Evolutionary conservation across 306 rosid species (phyloP).

Genomic region (Rosa chinensis): DNA sequence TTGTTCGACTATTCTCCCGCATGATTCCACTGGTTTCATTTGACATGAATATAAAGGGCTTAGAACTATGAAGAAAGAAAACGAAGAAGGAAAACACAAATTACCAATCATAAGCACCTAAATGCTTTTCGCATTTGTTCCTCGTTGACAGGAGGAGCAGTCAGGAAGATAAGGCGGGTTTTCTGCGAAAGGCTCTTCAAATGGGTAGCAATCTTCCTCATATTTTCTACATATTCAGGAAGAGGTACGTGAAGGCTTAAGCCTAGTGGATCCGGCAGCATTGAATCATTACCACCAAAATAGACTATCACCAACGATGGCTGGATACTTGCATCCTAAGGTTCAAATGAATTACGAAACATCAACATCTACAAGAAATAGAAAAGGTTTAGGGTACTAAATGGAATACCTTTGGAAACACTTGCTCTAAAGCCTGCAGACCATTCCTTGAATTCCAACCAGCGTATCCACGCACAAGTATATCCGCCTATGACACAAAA

Average conservation of each 20-base stretch:
- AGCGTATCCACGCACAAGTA: slow-evolving; percentile 60
- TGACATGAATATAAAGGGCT: background rate
- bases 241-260: slow-evolving; percentile 64
- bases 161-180: slow-evolving; percentile 57
- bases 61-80: background rate
- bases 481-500: slow-evolving; percentile 47
- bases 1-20: slow-evolving; percentile 19
- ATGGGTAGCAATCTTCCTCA: slow-evolving; percentile 65
- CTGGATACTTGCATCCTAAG: slow-evolving; percentile 55
- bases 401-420: slow-evolving; percentile 61
- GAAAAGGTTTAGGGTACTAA: background rate
- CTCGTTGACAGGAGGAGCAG: slow-evolving; percentile 60
- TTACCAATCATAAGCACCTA: slow-evolving; percentile 31
- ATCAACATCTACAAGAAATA: background rate
- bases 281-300: slow-evolving; percentile 88
- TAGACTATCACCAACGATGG: slow-evolving; percentile 75
- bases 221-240: slow-evolving; percentile 66
- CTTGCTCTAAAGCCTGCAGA: slow-evolving; percentile 45
- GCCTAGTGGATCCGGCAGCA: slow-evolving; percentile 54
- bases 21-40: background rate
- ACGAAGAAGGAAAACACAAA: background rate
- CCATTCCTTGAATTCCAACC: slow-evolving; percentile 84
- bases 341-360: slow-evolving; percentile 9
- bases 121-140: slow-evolving; percentile 31
- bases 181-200: slow-evolving; percentile 55